Percentiles rank a stretch among this genome's conserved stretches.
Conservation (phyloP, 2,329 filamentous ascomycete genomes). For the Colletotrichum trifolii region DNA sequence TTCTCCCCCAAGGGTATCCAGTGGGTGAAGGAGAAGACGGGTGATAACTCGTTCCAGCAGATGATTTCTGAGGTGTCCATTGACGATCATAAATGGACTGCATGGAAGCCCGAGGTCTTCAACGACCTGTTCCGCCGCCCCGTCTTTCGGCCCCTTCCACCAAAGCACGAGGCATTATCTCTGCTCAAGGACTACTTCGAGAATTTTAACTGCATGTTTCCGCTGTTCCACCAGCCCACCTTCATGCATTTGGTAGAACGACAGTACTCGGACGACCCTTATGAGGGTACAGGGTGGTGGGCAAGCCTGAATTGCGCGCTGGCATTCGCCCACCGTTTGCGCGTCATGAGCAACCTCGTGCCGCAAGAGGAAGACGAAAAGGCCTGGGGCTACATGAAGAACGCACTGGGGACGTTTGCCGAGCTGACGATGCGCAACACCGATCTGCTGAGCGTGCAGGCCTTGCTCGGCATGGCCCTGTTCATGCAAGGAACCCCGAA, state of each 20-base stretch:
- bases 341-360: slow-evolving; percentile 95
- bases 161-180: slow-evolving; percentile 88
- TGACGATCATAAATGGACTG: slow-evolving; percentile 94
- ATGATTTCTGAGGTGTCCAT: slow-evolving; percentile 95
- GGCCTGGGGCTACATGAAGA: slow-evolving; percentile 96
- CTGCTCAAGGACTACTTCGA: slow-evolving; percentile 95
- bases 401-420: slow-evolving; percentile 91
- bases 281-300: slow-evolving; percentile 98
- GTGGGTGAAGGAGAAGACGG: slow-evolving; percentile 98
- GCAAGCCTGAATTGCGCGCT: slow-evolving; percentile 93
- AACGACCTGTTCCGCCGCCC: slow-evolving; percentile 88
- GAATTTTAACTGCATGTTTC: slow-evolving; percentile 99
- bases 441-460: slow-evolving; percentile 93
- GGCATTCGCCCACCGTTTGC: slow-evolving; percentile 91
- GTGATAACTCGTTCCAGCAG: slow-evolving; percentile 92
- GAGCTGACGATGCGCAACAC: slow-evolving; percentile 97
- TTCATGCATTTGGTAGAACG: slow-evolving; percentile 98
- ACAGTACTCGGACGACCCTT: slow-evolving; percentile 92
- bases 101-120: slow-evolving; percentile 99
- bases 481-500: slow-evolving; percentile 98
- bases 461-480: slow-evolving; percentile 89
- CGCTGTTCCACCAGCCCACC: slow-evolving; percentile 95
- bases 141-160: slow-evolving; percentile 84
- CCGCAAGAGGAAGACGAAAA: slow-evolving; percentile 92
- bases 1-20: slow-evolving; percentile 98